These are phyloP conservation scores for Sanghuangporus sanghuang DNA, from an alignment of 1,284 basidiomycete species.

Conservation along the genomic window DNA sequence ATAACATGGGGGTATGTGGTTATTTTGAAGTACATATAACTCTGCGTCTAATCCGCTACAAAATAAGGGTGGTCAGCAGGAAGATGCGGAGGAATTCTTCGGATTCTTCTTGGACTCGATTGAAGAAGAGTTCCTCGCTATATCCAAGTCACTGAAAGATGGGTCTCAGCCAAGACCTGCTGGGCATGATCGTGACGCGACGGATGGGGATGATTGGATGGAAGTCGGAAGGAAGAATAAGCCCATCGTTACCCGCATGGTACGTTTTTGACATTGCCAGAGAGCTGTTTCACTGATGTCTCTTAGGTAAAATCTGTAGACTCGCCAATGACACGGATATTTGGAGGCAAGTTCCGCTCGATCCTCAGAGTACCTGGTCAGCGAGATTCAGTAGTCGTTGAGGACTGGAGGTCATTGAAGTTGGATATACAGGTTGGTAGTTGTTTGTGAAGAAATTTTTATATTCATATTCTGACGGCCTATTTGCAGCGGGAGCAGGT, in stretches of 20 bases:
- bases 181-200: constrained; percentile 34
- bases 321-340: constrained; percentile 88
- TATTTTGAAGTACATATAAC: constrained; percentile 7
- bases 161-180: constrained; percentile 24
- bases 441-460: constrained; percentile 1
- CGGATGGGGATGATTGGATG: constrained; percentile 72
- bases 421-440: constrained; percentile 79
- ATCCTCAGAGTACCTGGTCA: constrained; percentile 78
- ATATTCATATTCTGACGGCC: constrained; percentile 4
- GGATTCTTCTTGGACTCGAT: constrained; percentile 95
- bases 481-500: constrained; percentile 61
- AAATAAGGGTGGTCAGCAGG: constrained; percentile 82
- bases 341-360: constrained; percentile 92
- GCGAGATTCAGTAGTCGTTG: constrained; percentile 84
- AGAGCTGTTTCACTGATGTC: not conserved
- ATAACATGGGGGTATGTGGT: constrained; percentile 77
- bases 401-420: constrained; percentile 89
- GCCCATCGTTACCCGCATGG: constrained; percentile 76
- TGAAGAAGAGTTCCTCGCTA: constrained; percentile 84
- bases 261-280: constrained; percentile 33
- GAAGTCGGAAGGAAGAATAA: constrained; percentile 93
- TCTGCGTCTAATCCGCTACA: constrained; percentile 5
- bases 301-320: constrained; percentile 72
- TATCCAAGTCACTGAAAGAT: constrained; percentile 47
- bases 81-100: constrained; percentile 98